Conservation (phyloP, 306 rosid genomes). For the Acacia melanoxylon region DNA sequence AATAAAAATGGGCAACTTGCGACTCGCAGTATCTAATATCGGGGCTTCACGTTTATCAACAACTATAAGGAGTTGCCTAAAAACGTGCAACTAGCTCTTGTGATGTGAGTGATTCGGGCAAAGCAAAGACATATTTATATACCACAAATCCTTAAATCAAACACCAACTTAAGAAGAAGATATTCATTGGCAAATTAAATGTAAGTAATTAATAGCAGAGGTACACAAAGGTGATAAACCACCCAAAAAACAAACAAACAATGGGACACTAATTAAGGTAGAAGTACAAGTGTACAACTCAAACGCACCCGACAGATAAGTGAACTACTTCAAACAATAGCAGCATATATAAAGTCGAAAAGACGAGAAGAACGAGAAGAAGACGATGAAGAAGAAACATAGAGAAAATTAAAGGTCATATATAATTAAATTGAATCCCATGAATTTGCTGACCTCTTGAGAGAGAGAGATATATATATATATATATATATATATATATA, state of each 20-base stretch:
- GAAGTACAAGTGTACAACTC: too few species aligned
- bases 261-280: conserved; percentile 1
- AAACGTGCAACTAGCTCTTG: neutral
- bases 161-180: conserved; percentile 6
- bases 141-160: conserved; percentile 2
- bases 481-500: too few species aligned
- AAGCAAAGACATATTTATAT: neutral
- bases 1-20: neutral
- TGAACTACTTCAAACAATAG: too few species aligned
- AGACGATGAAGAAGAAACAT: too few species aligned
- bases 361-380: too few species aligned
- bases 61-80: neutral
- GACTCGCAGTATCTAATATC: neutral
- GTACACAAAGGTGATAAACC: neutral
- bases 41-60: neutral
- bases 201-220: neutral
- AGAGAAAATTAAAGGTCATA: too few species aligned
- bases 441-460: too few species aligned
- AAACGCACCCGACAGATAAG: too few species aligned
- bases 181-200: neutral
- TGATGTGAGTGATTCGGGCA: neutral
- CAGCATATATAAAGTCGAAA: too few species aligned
- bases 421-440: too few species aligned
- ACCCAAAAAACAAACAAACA: conserved; percentile 21
- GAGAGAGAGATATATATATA: too few species aligned